These are phyloP conservation scores for Sicyos edulis DNA, from an alignment of 306 rosid genomes.

Conservation along the genomic window DNA sequence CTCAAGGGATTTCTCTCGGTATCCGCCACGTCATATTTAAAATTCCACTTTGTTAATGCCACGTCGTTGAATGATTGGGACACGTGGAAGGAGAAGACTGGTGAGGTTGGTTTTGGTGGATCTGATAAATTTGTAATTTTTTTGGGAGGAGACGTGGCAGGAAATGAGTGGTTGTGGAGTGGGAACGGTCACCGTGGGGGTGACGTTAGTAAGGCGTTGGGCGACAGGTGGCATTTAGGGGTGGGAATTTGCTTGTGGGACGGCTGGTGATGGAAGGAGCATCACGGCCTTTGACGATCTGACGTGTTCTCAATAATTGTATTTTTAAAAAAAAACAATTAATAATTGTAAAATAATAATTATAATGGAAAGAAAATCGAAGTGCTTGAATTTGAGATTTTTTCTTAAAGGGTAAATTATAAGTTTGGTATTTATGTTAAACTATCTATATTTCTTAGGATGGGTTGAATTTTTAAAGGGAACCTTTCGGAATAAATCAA, in stretches of 20 bases:
- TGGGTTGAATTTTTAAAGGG: too few species aligned
- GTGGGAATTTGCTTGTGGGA: slow-evolving; percentile 7
- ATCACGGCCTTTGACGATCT: slow-evolving; percentile 14
- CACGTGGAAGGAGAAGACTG: slow-evolving; percentile 1
- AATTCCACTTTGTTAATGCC: not conserved
- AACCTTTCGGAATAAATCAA: too few species aligned
- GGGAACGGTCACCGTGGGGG: not conserved
- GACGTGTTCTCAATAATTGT: slow-evolving; percentile 14
- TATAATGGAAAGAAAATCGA: not conserved
- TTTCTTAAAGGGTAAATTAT: not conserved
- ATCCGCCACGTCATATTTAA: not conserved
- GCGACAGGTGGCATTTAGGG: slow-evolving; percentile 5
- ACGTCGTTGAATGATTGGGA: not conserved
- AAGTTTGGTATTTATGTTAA: too few species aligned
- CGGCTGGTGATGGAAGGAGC: slow-evolving; percentile 16
- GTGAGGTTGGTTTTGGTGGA: not conserved
- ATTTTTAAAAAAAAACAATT: too few species aligned
- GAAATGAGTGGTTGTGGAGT: not conserved
- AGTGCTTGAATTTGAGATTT: not conserved
- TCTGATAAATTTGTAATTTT: not conserved
- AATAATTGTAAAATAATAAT: too few species aligned
- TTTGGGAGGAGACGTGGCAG: not conserved
- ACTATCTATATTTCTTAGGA: too few species aligned
- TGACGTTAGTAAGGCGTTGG: not conserved
- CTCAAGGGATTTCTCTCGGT: not conserved